Base-by-base conservation (phyloP, 495 filamentous ascomycete genomes). In the Penicillium chermesinum region DNA sequence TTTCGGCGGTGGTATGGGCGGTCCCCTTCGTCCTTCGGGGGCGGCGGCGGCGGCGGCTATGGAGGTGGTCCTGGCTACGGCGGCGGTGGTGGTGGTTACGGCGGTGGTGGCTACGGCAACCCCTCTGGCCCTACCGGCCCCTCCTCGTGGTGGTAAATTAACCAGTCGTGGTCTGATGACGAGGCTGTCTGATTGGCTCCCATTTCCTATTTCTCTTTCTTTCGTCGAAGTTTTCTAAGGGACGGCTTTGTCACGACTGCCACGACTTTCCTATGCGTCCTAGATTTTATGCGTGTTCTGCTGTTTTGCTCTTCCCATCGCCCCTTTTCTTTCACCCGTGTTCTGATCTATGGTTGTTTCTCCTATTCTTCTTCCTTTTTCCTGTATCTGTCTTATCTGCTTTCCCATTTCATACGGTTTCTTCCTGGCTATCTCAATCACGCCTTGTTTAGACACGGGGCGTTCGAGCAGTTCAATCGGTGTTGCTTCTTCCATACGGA, bases 131-230 rank as follows among this genome's bases (percentile, higher is more conserved):
- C 83, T 56, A 86, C 83, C 49, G 86, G 86, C 55, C 86, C 87
- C 66, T 88, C 82, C 52, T 91, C 85, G 54, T 98, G 93, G 93
- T 98, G 91, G 93, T 96, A 95, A 78, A 82, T 63, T 37, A 17
- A n/a, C 15, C 57, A 52, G 58, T 69, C 62, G 71, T 73, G 67
- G 65, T 73, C 66, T 65, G 55, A 56, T 69, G 69, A 70, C 64
- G 68, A 69, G 65, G 72, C 68, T 61, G 61, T 73, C 70, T 72
- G 68, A 67, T 68, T 70, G 62, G 63, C 61, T 70, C 64, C 62
- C 58, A 49, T 55, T 45, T 61, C 64, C 52, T 55, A 61, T 67
- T 68, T 74, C 60, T 55, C 63, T 70, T 44, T 55, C 50, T 61
- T 43, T 67, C 59, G 41, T 65, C 64, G 58, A 62, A 61, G 69